These are phyloP conservation scores for Geosmithia putterillii DNA, from an alignment of 2,329 filamentous ascomycete genomes.

Conservation along the genomic window DNA sequence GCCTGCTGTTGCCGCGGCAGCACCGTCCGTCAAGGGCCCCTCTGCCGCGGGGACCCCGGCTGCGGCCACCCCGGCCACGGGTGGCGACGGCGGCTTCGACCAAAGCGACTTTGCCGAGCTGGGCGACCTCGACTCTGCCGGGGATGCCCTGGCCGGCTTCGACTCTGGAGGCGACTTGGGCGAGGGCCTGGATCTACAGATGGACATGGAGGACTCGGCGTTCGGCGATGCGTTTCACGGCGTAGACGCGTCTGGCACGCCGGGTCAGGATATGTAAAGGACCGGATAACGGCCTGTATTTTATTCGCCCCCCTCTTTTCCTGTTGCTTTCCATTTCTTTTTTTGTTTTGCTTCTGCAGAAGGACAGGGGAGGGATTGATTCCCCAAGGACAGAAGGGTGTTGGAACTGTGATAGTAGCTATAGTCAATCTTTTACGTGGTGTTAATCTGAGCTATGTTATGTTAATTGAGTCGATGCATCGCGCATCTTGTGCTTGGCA, in stretches of 20 bases:
- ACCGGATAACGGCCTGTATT: not conserved
- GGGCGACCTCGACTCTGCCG: slow-evolving; percentile 56
- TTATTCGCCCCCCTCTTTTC: not conserved
- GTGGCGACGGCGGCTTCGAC: slow-evolving; percentile 29
- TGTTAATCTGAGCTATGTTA: no score
- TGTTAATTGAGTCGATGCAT: no score
- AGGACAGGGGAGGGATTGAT: no score
- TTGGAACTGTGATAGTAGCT: no score
- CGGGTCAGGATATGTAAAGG: slow-evolving; percentile 20
- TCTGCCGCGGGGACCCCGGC: slow-evolving; percentile 26
- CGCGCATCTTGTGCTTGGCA: no score
- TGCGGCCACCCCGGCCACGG: slow-evolving; percentile 29
- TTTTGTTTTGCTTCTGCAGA: no score
- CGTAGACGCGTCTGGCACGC: slow-evolving; percentile 29
- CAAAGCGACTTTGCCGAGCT: slow-evolving; percentile 51
- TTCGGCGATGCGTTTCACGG: slow-evolving; percentile 77
- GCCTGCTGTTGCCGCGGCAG: slow-evolving; percentile 11
- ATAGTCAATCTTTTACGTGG: no score
- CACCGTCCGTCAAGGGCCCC: slow-evolving; percentile 9
- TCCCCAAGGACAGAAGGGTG: no score
- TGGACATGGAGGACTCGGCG: slow-evolving; percentile 67
- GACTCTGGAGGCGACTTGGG: slow-evolving; percentile 36
- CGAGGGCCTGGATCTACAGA: slow-evolving; percentile 45
- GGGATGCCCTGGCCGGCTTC: slow-evolving; percentile 55
- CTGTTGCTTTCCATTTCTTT: no score